phyloP scores from a whole-genome alignment of 371 early-diverging fungal genomes.

The Mucor piriformis region DNA sequence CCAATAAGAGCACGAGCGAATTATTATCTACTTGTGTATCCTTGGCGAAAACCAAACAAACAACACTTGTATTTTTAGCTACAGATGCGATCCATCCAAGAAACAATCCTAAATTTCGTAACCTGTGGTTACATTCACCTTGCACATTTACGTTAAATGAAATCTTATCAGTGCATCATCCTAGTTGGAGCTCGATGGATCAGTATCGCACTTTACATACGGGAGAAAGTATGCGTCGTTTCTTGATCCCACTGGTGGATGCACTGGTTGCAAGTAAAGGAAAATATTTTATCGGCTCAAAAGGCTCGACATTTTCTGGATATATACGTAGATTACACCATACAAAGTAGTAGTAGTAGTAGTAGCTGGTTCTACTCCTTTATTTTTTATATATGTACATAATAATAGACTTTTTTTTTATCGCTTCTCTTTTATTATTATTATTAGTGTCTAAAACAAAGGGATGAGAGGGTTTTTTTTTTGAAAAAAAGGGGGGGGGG shows the following conservation, averaged over 20 bases:
- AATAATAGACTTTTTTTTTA: not conserved
- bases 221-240: slow-evolving; percentile 28
- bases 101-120: slow-evolving; percentile 32
- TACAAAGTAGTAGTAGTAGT: not conserved
- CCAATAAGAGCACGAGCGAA: not conserved
- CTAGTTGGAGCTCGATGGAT: slow-evolving; percentile 26
- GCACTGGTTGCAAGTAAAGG: slow-evolving; percentile 36
- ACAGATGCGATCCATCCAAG: slow-evolving; percentile 59
- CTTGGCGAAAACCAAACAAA: slow-evolving; percentile 28
- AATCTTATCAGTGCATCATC: slow-evolving; percentile 28
- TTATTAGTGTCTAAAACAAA: no score
- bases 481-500: no score
- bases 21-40: slow-evolving; percentile 16
- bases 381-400: not conserved
- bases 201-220: slow-evolving; percentile 21
- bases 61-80: slow-evolving; percentile 56
- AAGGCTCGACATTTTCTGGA: slow-evolving; percentile 37
- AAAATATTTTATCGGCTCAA: slow-evolving; percentile 29
- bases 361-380: not conserved
- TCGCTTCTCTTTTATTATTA: no score
- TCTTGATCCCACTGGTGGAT: slow-evolving; percentile 31
- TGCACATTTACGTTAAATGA: slow-evolving; percentile 64
- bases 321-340: slow-evolving; percentile 34
- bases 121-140: slow-evolving; percentile 50
- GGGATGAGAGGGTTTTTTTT: no score